phyloP scores from a whole-genome alignment of 768 basidiomycete genomes.

The Lactifluus volemus region DNA sequence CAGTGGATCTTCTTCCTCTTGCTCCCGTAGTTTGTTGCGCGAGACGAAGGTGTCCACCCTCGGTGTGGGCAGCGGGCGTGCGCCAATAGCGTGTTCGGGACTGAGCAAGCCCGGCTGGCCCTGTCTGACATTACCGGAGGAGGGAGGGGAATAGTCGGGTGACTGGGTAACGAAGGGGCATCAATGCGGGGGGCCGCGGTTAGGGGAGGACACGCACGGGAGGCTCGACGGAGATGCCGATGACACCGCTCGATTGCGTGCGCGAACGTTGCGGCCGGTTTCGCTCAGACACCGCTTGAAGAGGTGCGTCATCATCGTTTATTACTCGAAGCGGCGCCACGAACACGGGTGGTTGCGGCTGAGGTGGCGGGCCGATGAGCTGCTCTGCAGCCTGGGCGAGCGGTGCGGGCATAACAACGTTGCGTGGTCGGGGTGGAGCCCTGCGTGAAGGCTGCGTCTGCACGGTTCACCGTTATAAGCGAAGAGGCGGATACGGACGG shows the following conservation, averaged over 20 bases:
- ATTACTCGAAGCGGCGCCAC: neutral
- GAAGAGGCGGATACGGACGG: no score
- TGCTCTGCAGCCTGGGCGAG: conserved; percentile 11
- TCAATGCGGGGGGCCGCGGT: neutral
- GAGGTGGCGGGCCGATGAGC: neutral
- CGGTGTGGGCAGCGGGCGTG: conserved; percentile 6
- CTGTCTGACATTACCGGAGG: conserved; percentile 12
- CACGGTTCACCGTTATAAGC: neutral
- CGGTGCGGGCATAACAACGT: conserved; percentile 13
- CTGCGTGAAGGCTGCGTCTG: neutral
- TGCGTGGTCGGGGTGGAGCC: conserved; percentile 8
- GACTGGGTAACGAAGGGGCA: conserved; percentile 17
- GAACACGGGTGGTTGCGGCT: neutral
- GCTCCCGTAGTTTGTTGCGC: neutral
- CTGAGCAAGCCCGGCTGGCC: conserved; percentile 24
- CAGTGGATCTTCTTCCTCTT: neutral
- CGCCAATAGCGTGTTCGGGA: conserved; percentile 22
- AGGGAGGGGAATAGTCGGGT: conserved; percentile 17
- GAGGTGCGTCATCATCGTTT: neutral
- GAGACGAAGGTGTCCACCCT: neutral
- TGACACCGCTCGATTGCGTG: conserved; percentile 18
- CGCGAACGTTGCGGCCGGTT: conserved; percentile 16
- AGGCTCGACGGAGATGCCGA: conserved; percentile 17
- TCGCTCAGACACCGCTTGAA: neutral
- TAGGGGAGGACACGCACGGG: conserved; percentile 4